phyloP scores from a whole-genome alignment of 768 basidiomycete species.

The Phanerochaete sordida region DNA sequence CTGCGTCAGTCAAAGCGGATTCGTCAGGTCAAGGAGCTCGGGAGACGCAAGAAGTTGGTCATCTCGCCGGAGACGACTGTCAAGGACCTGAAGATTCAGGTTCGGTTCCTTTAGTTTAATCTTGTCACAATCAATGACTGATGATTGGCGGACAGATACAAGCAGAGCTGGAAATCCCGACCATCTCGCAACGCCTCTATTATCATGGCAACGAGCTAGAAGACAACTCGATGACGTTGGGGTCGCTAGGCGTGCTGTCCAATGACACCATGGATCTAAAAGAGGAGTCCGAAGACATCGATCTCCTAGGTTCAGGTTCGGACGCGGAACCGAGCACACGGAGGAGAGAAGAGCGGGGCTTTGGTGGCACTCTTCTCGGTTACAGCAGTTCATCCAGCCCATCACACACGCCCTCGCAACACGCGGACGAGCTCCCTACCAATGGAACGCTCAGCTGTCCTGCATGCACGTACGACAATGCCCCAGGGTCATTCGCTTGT shows the following conservation, averaged over 20 bases:
- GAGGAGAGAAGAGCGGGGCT: conserved; percentile 60
- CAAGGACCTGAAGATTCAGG: conserved; percentile 76
- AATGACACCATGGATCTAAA: conserved; percentile 66
- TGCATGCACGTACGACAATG: conserved; percentile 59
- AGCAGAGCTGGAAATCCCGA: conserved; percentile 60
- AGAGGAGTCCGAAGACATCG: conserved; percentile 58
- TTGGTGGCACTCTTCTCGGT: conserved; percentile 70
- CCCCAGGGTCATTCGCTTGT: conserved; percentile 30
- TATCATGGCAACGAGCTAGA: conserved; percentile 59
- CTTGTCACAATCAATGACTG: background rate
- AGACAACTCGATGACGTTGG: conserved; percentile 50
- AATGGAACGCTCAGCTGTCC: conserved; percentile 42
- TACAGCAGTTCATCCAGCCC: conserved; percentile 13
- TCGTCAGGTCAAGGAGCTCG: conserved; percentile 50
- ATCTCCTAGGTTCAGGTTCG: conserved; percentile 44
- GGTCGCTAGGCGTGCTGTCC: conserved; percentile 51
- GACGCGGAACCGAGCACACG: conserved; percentile 41
- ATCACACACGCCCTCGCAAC: conserved; percentile 25
- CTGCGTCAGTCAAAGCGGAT: conserved; percentile 64
- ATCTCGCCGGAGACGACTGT: conserved; percentile 66
- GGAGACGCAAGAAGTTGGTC: conserved; percentile 46
- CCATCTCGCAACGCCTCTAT: conserved; percentile 73
- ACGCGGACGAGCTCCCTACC: conserved; percentile 15
- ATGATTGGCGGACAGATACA: conserved; percentile 47
- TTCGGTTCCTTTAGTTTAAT: conserved; percentile 27